Base-by-base conservation (phyloP, 2,329 filamentous ascomycete species). In the Podosphaera leucotricha region DNA sequence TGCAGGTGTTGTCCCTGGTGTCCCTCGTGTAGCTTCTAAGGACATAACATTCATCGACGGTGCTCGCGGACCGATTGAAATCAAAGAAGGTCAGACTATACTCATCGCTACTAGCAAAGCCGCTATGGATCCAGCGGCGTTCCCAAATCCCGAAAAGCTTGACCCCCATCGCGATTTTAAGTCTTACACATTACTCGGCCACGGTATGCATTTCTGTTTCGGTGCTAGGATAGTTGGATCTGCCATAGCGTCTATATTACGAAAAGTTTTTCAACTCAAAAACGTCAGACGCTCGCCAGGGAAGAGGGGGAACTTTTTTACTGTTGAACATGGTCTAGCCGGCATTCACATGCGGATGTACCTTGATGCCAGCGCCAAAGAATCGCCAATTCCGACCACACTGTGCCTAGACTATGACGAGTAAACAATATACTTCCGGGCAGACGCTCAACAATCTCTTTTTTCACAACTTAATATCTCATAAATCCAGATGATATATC, bases 1-100 rank as follows among this genome's bases (percentile, higher is more conserved):
- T 50, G 64, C 64, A 5, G 65, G 66, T 16, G 63, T 66, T 1
- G 62, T 69, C 1, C 66, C 66, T 0, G 67, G 66, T n/a, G 55
- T 70, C 1, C 64, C 66, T n/a, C 66, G 66, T 44, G 59, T 68
- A 10, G 66, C 66, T 2, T 59, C 62, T 15, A 59, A 57, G 39
- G 63, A 66, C 44, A 52, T 61, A 3, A 61, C 55, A 0, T 48
- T 66, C 50, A 47, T 55, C 26, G 67, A 70, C 50, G 67, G 67
- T 41, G 57, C 52, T 2, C 63, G 65, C 15, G 67, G 67, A 10
- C 59, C 63, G 4, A 53, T 70, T 13, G 51, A 58, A 38, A 60
- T 71, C 55, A 64, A 64, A 41, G 59, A 61, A 10, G 56, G 61
- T 40, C 60, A 65, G 52, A 63, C 57, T 3, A 55, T 67, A 37